These are phyloP conservation scores for Euphrasia arctica DNA, from an alignment of 305 asterid species.

Conservation along the genomic window DNA sequence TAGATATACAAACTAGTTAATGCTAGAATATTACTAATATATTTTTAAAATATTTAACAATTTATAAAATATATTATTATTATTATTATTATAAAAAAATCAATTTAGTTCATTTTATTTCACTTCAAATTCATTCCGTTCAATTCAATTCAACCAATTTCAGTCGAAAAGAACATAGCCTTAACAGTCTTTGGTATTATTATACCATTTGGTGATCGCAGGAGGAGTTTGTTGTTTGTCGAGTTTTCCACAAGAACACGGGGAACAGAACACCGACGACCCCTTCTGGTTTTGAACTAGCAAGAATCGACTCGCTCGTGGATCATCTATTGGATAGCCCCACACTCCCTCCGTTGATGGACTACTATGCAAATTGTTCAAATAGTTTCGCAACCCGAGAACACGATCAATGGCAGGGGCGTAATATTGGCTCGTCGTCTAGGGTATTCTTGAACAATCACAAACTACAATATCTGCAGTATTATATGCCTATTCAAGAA, in stretches of 20 bases:
- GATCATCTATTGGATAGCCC: slow-evolving; percentile 52
- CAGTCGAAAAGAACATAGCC: too few species aligned
- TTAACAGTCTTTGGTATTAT: too few species aligned
- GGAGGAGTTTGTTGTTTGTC: slow-evolving; percentile 84
- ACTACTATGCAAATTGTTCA: slow-evolving; percentile 24
- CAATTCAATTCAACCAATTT: too few species aligned
- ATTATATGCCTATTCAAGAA: slow-evolving; percentile 15
- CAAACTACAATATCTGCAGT: slow-evolving; percentile 7
- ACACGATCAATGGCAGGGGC: not conserved
- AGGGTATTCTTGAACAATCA: slow-evolving; percentile 7
- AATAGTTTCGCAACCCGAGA: slow-evolving; percentile 20
- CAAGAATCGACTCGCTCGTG: slow-evolving; percentile 45
- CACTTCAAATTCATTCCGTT: too few species aligned
- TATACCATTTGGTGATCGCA: slow-evolving; percentile 23
- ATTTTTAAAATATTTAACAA: too few species aligned
- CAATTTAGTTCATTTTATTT: too few species aligned
- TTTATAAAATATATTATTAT: too few species aligned
- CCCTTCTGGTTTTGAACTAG: slow-evolving; percentile 24
- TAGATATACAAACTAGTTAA: too few species aligned
- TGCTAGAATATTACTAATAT: too few species aligned
- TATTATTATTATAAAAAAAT: too few species aligned
- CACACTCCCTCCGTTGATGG: slow-evolving; percentile 42
- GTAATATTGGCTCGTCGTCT: slow-evolving; percentile 3
- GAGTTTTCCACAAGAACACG: slow-evolving; percentile 54
- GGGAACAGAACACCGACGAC: slow-evolving; percentile 21